Conservation (phyloP, 2,329 filamentous ascomycete species). For the Exserohilum rostratum region DNA sequence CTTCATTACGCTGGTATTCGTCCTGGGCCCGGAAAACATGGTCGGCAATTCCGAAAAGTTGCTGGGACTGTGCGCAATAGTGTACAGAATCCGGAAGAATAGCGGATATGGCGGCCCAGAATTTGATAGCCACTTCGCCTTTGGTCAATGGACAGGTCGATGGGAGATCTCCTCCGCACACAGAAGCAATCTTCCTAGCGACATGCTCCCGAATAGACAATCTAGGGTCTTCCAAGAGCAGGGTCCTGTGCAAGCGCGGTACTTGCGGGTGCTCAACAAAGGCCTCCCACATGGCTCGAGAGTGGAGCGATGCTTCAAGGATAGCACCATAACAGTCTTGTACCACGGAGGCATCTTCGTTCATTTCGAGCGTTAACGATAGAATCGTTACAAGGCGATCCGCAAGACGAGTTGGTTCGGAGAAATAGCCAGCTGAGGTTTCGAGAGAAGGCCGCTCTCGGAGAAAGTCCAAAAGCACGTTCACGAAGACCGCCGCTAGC, state of each 20-base stretch:
- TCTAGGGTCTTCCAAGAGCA: slow-evolving; percentile 37
- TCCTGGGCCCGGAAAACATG: slow-evolving; percentile 45
- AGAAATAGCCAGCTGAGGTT: slow-evolving; percentile 42
- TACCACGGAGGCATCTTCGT: slow-evolving; percentile 22
- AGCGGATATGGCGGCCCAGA: slow-evolving; percentile 42
- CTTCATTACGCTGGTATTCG: slow-evolving; percentile 41
- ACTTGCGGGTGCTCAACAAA: slow-evolving; percentile 35
- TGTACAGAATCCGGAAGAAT: slow-evolving; percentile 39
- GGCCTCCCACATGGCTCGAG: slow-evolving; percentile 40
- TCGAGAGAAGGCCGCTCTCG: slow-evolving; percentile 44
- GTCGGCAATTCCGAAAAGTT: slow-evolving; percentile 46
- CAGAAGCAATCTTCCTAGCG: slow-evolving; percentile 39
- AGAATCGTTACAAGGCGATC: slow-evolving; percentile 41
- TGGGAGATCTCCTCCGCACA: slow-evolving; percentile 45
- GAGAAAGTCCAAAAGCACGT: slow-evolving; percentile 41
- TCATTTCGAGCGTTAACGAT: slow-evolving; percentile 23
- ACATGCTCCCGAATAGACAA: slow-evolving; percentile 35
- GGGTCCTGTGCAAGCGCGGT: slow-evolving; percentile 34
- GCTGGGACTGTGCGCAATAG: slow-evolving; percentile 31
- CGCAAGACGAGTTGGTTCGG: slow-evolving; percentile 35
- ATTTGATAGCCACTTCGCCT: slow-evolving; percentile 40
- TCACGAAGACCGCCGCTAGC: slow-evolving; percentile 37
- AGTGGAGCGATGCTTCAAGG: slow-evolving; percentile 47
- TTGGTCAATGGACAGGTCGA: slow-evolving; percentile 37
- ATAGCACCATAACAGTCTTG: slow-evolving; percentile 41